Evolutionary conservation across 2,329 filamentous ascomycete genomes (phyloP).

Genomic region (Ceratocystis albifundus): DNA sequence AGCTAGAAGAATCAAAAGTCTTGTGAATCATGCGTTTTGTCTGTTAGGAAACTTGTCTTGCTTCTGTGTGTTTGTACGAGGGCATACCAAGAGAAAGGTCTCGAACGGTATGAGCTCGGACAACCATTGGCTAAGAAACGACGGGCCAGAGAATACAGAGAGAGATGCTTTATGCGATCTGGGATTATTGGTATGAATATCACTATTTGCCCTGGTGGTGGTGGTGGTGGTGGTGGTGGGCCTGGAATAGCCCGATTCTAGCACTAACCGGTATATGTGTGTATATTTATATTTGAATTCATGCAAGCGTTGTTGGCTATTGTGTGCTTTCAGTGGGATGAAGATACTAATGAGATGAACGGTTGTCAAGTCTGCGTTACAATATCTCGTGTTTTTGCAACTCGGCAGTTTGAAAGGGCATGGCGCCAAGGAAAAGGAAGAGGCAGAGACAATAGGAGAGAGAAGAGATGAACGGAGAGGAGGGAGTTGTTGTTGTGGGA

Average conservation of each 20-base stretch:
- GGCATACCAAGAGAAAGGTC: not conserved
- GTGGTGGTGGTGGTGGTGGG: not conserved
- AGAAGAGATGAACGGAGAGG: too few species aligned
- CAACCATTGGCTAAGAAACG: not conserved
- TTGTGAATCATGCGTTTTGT: not conserved
- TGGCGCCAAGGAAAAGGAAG: not conserved
- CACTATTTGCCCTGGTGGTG: not conserved
- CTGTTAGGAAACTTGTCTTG: not conserved
- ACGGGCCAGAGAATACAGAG: not conserved
- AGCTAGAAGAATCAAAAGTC: not conserved
- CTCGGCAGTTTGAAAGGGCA: not conserved
- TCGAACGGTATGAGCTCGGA: not conserved
- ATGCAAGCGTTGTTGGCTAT: not conserved
- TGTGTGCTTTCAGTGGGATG: not conserved
- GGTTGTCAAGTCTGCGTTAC: not conserved
- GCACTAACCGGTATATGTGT: too few species aligned
- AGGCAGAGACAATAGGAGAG: not conserved
- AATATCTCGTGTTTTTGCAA: not conserved
- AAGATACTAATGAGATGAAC: constrained; percentile 5
- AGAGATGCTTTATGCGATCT: not conserved
- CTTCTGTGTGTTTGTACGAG: not conserved
- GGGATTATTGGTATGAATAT: too few species aligned
- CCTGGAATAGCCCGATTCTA: not conserved
- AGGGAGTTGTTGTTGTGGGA: too few species aligned
- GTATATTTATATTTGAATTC: not conserved